A percentile compares a stretch with the other conserved stretches of the same genome.
Conservation (phyloP, 768 basidiomycete species). For the Tulasnella sp. region DNA sequence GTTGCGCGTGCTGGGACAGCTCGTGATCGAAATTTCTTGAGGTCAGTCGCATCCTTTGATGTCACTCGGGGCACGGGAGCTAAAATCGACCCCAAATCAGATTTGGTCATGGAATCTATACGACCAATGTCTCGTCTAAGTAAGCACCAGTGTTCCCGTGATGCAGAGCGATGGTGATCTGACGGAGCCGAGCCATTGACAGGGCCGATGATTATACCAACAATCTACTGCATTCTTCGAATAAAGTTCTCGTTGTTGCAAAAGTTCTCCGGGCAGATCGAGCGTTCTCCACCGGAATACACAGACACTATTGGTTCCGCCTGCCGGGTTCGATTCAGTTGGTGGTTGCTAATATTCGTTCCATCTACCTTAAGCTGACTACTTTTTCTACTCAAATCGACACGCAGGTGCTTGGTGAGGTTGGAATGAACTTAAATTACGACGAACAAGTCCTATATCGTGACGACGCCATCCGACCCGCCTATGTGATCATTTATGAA, state of each 20-base stretch:
- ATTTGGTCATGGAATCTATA: constrained; percentile 18
- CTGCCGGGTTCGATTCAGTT: background rate
- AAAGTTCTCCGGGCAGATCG: background rate
- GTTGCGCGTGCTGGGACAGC: background rate
- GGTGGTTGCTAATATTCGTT: background rate
- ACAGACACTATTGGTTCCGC: background rate
- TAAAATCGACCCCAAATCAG: background rate
- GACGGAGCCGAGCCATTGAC: background rate
- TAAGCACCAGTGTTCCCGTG: background rate
- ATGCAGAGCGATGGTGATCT: background rate
- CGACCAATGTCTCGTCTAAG: constrained; percentile 4
- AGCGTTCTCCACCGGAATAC: background rate
- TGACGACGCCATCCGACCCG: constrained; percentile 22
- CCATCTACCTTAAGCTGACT: background rate
- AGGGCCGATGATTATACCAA: constrained; percentile 17
- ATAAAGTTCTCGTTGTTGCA: constrained; percentile 1
- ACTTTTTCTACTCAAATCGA: background rate
- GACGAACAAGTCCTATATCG: constrained; percentile 21
- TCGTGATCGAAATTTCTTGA: background rate
- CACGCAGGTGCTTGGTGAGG: background rate
- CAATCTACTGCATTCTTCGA: background rate
- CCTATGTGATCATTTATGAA: constrained; percentile 1
- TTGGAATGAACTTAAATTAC: constrained; percentile 17
- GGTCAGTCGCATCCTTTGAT: background rate
- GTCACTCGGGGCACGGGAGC: background rate